Evolutionary conservation across 257 asterid species (phyloP), one percentile per base, ranked within the genome.

Genomic region (Cordia subcordata): DNA sequence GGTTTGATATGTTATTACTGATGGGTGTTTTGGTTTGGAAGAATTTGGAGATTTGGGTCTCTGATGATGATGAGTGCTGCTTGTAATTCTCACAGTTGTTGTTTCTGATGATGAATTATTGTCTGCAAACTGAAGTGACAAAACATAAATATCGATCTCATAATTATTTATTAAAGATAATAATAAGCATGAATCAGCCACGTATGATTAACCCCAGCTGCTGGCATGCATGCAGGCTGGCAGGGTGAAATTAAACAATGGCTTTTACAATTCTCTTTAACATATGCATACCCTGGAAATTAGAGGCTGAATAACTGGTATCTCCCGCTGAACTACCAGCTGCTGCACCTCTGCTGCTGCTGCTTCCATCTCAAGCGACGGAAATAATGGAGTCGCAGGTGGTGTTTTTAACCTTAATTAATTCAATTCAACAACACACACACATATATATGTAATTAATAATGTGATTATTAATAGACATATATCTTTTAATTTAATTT

Each of bases 351-450:
- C 85, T 51, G 73, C 82, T 10, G 75, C 79, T 35, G 67, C 68
- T 50, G 86, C 57, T 72, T 88, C 95, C 95, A 83, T 82, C 61
- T 88, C 96, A 35, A 88, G 93, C 13, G 96, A 88, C 4, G 90
- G 94, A 71, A 88, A 88, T 37, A 85, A 72, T 53, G 96, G 95
- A 18, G 96, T 88, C 0, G 95, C 94, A 0, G 96, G 96, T 0
- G 96, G 96, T 10, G 96, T 85, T 70, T 88, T 88, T 20, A 88
- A 66, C 96, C 96, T 88, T 62, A 1, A 0, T 10, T n/a, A n/a
- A n/a, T n/a, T n/a, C n/a, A n/a, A n/a, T n/a, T n/a, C 57, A 18
- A 64, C 46, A 16, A 8, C 42, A 6, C 35, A 27, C 6, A 27
- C 6, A 27, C 6, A 27, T 27, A 27, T 27, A 27, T 27, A n/a